Evolutionary conservation across 2,329 filamentous ascomycete species (phyloP).

Genomic region (Fusarium sp.): DNA sequence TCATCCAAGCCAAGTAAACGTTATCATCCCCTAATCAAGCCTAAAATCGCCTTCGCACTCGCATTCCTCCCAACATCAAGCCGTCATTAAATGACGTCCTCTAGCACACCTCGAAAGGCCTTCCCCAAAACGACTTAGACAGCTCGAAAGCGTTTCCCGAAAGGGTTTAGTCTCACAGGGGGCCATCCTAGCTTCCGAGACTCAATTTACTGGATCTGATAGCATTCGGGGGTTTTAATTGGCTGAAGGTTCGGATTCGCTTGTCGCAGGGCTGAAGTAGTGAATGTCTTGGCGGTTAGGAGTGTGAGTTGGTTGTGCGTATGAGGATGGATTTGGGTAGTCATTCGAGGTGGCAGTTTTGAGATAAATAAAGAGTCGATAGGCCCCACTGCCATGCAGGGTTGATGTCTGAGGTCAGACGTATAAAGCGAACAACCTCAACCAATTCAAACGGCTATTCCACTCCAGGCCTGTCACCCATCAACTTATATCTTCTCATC

Average conservation of each 20-base stretch:
- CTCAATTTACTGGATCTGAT: constrained; percentile 9
- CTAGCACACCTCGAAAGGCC: constrained; percentile 26
- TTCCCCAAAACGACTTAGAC: constrained; percentile 25
- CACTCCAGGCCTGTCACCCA: not conserved
- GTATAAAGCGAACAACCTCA: not conserved
- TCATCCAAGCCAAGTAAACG: not conserved
- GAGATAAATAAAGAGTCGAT: not conserved
- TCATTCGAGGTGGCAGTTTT: not conserved
- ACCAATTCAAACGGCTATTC: not conserved
- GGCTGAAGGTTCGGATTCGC: constrained; percentile 24
- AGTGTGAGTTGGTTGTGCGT: not conserved
- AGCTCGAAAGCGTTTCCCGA: constrained; percentile 6
- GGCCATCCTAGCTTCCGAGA: constrained; percentile 14
- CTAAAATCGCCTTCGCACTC: constrained; percentile 7
- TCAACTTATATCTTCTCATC: not conserved
- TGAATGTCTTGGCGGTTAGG: constrained; percentile 7
- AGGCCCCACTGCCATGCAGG: not conserved
- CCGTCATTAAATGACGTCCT: constrained; percentile 29
- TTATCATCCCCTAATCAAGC: not conserved
- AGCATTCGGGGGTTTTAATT: not conserved
- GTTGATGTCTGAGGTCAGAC: not conserved
- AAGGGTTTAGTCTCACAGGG: not conserved
- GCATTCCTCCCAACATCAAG: constrained; percentile 15
- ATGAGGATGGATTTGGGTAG: not conserved
- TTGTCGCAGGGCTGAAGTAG: constrained; percentile 28